These are phyloP conservation scores for Leccinum uliginosum DNA, from an alignment of 768 basidiomycete species.

Conservation along the genomic window DNA sequence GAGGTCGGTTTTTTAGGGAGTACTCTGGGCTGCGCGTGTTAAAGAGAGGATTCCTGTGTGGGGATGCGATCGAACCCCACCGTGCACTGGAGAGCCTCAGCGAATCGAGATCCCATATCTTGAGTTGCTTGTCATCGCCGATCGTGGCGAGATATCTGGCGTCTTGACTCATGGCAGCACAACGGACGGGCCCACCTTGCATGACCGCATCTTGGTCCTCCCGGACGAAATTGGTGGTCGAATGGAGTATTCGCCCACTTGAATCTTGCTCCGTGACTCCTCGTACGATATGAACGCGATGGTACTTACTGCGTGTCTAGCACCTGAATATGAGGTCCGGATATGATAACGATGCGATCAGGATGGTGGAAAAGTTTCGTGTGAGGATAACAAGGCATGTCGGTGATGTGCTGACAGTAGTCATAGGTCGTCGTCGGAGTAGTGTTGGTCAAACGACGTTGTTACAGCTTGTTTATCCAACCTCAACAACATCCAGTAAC, in stretches of 20 bases:
- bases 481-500: not conserved
- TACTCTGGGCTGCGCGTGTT: conserved; percentile 44
- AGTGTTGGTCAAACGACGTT: not conserved
- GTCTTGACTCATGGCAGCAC: conserved; percentile 46
- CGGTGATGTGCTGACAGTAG: not conserved
- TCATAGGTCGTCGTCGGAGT: not conserved
- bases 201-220: conserved; percentile 31
- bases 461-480: not conserved
- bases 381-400: conserved; percentile 46
- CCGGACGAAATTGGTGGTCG: conserved; percentile 35
- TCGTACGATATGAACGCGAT: not conserved
- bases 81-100: conserved; percentile 58
- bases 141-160: conserved; percentile 53
- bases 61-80: conserved; percentile 33
- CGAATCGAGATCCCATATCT: conserved; percentile 62
- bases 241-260: conserved; percentile 47
- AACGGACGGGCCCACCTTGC: conserved; percentile 56
- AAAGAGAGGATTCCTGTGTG: not conserved
- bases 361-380: conserved; percentile 41
- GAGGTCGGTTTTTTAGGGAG: conserved; percentile 80
- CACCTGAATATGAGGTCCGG: conserved; percentile 62
- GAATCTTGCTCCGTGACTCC: conserved; percentile 30
- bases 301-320: conserved; percentile 49
- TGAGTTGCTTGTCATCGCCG: conserved; percentile 79
- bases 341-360: conserved; percentile 38